These are phyloP conservation scores for Rubia yunnanensis DNA, from an alignment of 257 asterid genomes.

Conservation along the genomic window DNA sequence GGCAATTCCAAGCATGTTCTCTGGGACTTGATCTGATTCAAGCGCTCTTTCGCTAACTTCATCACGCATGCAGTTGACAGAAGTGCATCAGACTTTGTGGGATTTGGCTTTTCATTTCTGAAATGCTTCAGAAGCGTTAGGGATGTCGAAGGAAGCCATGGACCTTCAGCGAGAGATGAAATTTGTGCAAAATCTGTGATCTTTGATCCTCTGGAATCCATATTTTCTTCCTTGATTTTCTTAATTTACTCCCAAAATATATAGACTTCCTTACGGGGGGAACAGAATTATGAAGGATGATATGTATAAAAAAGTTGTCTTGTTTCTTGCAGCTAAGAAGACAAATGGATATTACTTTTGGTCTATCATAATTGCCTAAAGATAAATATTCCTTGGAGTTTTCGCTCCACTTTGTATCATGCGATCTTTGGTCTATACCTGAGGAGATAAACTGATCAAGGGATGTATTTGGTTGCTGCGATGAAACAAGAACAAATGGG, in stretches of 20 bases:
- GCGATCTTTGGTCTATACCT: too few relatives aligned
- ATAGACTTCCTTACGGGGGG: not conserved
- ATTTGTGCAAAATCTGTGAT: not conserved
- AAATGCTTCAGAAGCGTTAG: constrained; percentile 6
- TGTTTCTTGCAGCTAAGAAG: not conserved
- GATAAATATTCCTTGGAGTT: not conserved
- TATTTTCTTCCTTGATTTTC: not conserved
- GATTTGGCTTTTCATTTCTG: not conserved
- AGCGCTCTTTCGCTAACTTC: constrained; percentile 15
- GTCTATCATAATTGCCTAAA: not conserved
- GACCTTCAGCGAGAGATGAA: not conserved
- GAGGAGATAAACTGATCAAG: not conserved
- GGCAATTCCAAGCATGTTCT: not conserved
- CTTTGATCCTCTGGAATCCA: not conserved
- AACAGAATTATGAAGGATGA: too few relatives aligned
- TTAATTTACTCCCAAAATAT: not conserved
- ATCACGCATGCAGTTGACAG: constrained; percentile 9
- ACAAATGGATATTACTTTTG: not conserved
- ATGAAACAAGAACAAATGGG: not conserved
- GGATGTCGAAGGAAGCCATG: not conserved
- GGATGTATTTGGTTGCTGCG: not conserved
- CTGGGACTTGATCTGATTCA: not conserved
- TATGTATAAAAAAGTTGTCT: too few relatives aligned
- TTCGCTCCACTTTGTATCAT: too few relatives aligned
- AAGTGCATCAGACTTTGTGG: not conserved